A percentile compares a stretch with the other conserved stretches of the same genome.
phyloP scores from a whole-genome alignment of 1,139 yeast genomes.

The Scheffersomyces parashehatae region DNA sequence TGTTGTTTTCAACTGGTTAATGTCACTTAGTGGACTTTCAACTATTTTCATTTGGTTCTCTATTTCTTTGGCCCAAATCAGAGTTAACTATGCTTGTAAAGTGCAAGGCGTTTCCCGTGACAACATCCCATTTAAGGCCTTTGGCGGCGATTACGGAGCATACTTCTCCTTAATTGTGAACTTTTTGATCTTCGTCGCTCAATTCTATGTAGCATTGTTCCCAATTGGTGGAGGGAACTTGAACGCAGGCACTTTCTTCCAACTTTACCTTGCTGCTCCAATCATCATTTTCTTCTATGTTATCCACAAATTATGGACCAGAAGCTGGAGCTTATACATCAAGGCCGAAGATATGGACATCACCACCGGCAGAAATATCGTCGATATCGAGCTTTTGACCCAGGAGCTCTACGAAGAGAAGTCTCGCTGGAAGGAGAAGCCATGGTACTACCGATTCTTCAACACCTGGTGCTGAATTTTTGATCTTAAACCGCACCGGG shows the following conservation, averaged over 20 bases:
- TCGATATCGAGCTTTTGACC: slow-evolving; percentile 39
- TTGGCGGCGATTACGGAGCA: slow-evolving; percentile 16
- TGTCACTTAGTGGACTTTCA: slow-evolving; percentile 41
- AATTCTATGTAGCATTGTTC: slow-evolving; percentile 42
- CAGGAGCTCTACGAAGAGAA: slow-evolving; percentile 8
- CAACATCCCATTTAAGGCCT: slow-evolving; percentile 12
- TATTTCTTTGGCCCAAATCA: slow-evolving; percentile 20
- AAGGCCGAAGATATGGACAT: slow-evolving; percentile 51
- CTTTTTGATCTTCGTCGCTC: slow-evolving; percentile 31
- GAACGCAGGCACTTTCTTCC: slow-evolving; percentile 46
- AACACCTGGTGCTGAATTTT: slow-evolving; percentile 10
- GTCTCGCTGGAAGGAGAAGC: slow-evolving; percentile 7
- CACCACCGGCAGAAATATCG: slow-evolving; percentile 51
- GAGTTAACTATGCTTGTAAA: slow-evolving; percentile 21
- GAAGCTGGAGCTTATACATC: slow-evolving; percentile 40
- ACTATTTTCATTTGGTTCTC: slow-evolving; percentile 42
- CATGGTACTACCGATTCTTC: slow-evolving; percentile 9
- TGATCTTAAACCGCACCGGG: not conserved
- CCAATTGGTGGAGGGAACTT: slow-evolving; percentile 34
- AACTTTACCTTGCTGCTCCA: slow-evolving; percentile 55
- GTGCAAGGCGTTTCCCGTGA: slow-evolving; percentile 14
- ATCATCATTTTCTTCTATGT: slow-evolving; percentile 49
- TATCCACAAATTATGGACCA: slow-evolving; percentile 50
- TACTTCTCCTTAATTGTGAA: slow-evolving; percentile 18
- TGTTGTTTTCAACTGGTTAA: slow-evolving; percentile 36